These are phyloP conservation scores for Clarireedia homoeocarpa DNA, from an alignment of 2,329 filamentous ascomycete genomes.

Conservation along the genomic window DNA sequence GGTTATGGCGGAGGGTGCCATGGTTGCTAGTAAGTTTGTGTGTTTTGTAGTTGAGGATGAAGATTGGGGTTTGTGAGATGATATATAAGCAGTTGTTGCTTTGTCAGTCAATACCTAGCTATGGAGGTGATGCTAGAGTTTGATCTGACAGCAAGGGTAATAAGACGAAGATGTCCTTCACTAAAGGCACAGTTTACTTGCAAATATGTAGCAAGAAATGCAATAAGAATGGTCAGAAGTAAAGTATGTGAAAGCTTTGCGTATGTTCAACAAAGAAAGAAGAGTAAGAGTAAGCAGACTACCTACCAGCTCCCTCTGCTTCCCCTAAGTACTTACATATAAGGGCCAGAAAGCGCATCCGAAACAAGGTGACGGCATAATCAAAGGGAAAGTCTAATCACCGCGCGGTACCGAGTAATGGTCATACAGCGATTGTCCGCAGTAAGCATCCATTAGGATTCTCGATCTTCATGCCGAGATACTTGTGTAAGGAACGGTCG, in stretches of 20 bases:
- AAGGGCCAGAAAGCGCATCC: not conserved
- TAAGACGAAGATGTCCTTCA: not conserved
- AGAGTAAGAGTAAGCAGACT: too few species aligned
- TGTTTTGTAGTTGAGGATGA: not conserved
- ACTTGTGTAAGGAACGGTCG: too few species aligned
- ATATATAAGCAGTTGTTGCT: not conserved
- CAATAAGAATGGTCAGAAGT: not conserved
- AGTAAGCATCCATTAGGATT: not conserved
- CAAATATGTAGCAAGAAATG: not conserved
- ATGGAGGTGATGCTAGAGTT: not conserved
- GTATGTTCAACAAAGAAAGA: too few species aligned
- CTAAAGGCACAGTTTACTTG: not conserved
- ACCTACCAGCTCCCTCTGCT: too few species aligned
- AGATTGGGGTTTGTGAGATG: not conserved
- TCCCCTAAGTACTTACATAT: not conserved
- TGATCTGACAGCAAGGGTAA: not conserved
- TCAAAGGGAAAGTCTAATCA: not conserved
- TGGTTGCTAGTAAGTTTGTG: conserved; percentile 4
- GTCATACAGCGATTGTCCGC: not conserved
- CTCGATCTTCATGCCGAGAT: too few species aligned
- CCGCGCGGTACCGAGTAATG: not conserved
- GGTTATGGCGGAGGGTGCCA: conserved; percentile 21
- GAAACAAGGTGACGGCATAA: not conserved
- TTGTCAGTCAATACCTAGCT: not conserved
- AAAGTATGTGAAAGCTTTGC: too few species aligned